Conservation (phyloP, 169 alveolate species). For the Cryptosporidium sp. region DNA sequence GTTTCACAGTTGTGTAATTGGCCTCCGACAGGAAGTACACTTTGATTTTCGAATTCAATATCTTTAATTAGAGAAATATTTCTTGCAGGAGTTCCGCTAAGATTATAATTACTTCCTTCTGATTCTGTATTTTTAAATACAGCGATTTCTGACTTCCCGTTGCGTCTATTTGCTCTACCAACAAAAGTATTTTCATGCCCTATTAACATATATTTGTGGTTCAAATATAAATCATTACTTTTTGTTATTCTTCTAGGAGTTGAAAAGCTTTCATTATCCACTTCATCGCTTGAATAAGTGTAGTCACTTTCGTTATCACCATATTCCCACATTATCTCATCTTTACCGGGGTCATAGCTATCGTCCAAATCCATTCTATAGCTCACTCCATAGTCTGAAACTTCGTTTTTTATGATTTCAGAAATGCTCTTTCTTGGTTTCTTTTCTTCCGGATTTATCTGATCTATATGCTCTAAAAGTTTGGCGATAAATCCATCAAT, state of each 20-base stretch:
- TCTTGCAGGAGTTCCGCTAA: conserved; percentile 50
- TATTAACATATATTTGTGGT: conserved; percentile 73
- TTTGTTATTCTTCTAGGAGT: conserved; percentile 16
- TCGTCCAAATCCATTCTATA: conserved; percentile 63
- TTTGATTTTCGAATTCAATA: conserved; percentile 75
- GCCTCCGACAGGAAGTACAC: conserved; percentile 70
- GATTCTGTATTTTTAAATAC: conserved; percentile 51
- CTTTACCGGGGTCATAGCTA: conserved; percentile 28
- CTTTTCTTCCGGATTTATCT: conserved; percentile 69
- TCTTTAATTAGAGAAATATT: conserved; percentile 38
- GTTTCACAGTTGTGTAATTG: conserved; percentile 77
- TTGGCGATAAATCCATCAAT: conserved; percentile 26
- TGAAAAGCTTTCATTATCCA: not conserved
- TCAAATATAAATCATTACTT: conserved; percentile 5
- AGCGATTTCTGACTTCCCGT: conserved; percentile 58
- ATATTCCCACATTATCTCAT: conserved; percentile 23
- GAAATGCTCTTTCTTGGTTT: conserved; percentile 39
- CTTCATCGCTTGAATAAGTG: not conserved
- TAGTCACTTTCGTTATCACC: not conserved
- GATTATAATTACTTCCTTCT: conserved; percentile 32
- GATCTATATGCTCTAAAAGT: conserved; percentile 54
- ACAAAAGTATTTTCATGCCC: conserved; percentile 74
- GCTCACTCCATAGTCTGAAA: conserved; percentile 40
- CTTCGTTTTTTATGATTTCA: conserved; percentile 26
- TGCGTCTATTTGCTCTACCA: conserved; percentile 61